Evolutionary conservation across 1,139 yeast species (phyloP).

Genomic region (Candida labiduridarum): DNA sequence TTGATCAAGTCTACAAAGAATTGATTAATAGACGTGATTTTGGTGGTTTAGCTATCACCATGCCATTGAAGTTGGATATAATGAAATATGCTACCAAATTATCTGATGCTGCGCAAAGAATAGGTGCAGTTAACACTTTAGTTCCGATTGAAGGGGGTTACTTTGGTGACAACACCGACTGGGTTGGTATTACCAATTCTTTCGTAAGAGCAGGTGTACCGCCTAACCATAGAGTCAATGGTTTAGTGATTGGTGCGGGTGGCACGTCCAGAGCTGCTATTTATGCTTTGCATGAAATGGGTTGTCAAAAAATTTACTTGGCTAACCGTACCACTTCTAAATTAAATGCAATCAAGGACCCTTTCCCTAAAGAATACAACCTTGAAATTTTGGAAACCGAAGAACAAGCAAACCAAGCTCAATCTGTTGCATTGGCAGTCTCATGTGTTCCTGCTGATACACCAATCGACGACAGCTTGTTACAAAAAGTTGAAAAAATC

Average conservation of each 20-base stretch:
- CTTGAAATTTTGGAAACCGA: slow-evolving; percentile 58
- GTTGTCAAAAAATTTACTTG: slow-evolving; percentile 76
- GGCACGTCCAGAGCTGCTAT: slow-evolving; percentile 97
- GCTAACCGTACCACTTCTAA: slow-evolving; percentile 79
- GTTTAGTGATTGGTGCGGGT: slow-evolving; percentile 91
- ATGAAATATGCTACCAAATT: slow-evolving; percentile 64
- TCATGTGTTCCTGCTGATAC: slow-evolving; percentile 90
- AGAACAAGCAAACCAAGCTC: slow-evolving; percentile 44
- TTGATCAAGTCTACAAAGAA: slow-evolving; percentile 48
- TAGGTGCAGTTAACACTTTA: slow-evolving; percentile 95
- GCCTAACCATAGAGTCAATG: slow-evolving; percentile 40
- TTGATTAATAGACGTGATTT: slow-evolving; percentile 54
- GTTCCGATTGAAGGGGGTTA: slow-evolving; percentile 57
- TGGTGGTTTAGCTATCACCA: slow-evolving; percentile 92
- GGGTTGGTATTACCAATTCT: slow-evolving; percentile 83
- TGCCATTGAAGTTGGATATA: slow-evolving; percentile 83
- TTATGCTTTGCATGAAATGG: slow-evolving; percentile 79
- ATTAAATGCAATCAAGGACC: slow-evolving; percentile 55
- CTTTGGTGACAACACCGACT: slow-evolving; percentile 92
- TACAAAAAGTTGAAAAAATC: slow-evolving; percentile 44
- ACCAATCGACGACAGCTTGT: slow-evolving; percentile 60
- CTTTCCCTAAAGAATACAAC: slow-evolving; percentile 64
- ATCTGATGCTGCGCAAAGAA: slow-evolving; percentile 69
- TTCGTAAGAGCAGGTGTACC: slow-evolving; percentile 60
- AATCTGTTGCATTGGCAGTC: slow-evolving; percentile 62